Percentiles rank a stretch among this genome's conserved stretches.
phyloP scores from a whole-genome alignment of 441 rosid species.

The Sinapis alba region DNA sequence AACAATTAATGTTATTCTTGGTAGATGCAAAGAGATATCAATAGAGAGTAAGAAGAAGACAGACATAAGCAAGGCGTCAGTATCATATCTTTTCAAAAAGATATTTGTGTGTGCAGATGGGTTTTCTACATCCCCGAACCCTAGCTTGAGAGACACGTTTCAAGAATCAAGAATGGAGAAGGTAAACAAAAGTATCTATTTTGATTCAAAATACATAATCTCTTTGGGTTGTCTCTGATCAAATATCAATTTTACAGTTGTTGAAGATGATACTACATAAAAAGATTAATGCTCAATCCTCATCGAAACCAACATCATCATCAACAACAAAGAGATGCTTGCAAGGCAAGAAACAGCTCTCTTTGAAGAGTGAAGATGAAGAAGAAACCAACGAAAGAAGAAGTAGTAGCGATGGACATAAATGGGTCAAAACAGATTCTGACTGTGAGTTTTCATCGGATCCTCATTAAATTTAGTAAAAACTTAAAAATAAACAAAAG shows the following conservation, averaged over 20 bases:
- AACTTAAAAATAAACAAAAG: background rate
- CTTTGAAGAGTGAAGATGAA: slow-evolving; percentile 30
- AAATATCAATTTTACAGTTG: slow-evolving; percentile 50
- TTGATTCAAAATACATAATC: background rate
- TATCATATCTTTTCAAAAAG: slow-evolving; percentile 83
- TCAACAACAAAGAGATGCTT: slow-evolving; percentile 51
- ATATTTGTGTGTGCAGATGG: slow-evolving; percentile 69
- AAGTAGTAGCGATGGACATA: slow-evolving; percentile 53
- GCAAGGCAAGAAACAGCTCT: slow-evolving; percentile 44
- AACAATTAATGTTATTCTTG: slow-evolving; percentile 76
- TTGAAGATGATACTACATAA: slow-evolving; percentile 79
- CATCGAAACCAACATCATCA: slow-evolving; percentile 46
- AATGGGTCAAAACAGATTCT: slow-evolving; percentile 96
- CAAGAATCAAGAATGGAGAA: slow-evolving; percentile 95
- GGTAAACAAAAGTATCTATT: slow-evolving; percentile 45
- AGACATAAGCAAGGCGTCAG: slow-evolving; percentile 63
- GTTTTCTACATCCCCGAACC: slow-evolving; percentile 57
- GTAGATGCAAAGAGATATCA: slow-evolving; percentile 85
- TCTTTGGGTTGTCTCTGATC: background rate
- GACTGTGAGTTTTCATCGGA: slow-evolving; percentile 63
- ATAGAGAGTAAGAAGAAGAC: slow-evolving; percentile 49
- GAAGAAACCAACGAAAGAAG: slow-evolving; percentile 41
- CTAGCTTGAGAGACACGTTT: slow-evolving; percentile 77
- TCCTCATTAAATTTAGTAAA: background rate
- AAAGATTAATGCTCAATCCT: slow-evolving; percentile 64